Percentiles rank a stretch among this genome's conserved stretches.
These are phyloP conservation scores for Mesembryanthemum crystallinum DNA, from an alignment of 148 eudicot species.

Conservation along the genomic window DNA sequence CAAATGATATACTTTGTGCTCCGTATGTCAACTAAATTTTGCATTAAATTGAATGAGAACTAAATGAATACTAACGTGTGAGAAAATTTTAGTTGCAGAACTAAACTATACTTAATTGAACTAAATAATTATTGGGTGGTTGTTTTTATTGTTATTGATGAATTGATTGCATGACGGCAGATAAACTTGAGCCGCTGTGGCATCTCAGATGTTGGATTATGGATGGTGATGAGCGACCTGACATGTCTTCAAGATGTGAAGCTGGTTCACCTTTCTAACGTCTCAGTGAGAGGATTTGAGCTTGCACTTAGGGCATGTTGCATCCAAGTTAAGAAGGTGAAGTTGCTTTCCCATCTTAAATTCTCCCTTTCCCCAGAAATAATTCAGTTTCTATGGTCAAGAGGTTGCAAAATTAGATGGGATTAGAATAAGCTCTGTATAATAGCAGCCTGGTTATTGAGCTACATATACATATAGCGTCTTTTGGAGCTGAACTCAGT, in stretches of 20 bases:
- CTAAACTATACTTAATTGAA: too few species aligned
- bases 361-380: slow-evolving; percentile 44
- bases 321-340: slow-evolving; percentile 66
- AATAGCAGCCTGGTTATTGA: not conserved
- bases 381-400: slow-evolving; percentile 41
- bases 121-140: too few species aligned
- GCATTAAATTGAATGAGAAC: not conserved
- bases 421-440: slow-evolving; percentile 31
- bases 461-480: not conserved
- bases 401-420: slow-evolving; percentile 80
- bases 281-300: slow-evolving; percentile 57
- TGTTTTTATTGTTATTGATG: slow-evolving; percentile 4
- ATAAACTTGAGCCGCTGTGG: slow-evolving; percentile 52
- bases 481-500: too few species aligned
- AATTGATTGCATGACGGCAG: slow-evolving; percentile 39
- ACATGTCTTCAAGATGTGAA: slow-evolving; percentile 69
- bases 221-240: slow-evolving; percentile 67
- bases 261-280: slow-evolving; percentile 54
- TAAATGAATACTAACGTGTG: not conserved
- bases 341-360: slow-evolving; percentile 44
- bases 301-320: slow-evolving; percentile 56
- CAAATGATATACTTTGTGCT: not conserved
- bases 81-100: not conserved
- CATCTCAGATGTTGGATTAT: slow-evolving; percentile 62
- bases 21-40: not conserved